Conservation (phyloP, 2,329 filamentous ascomycete genomes). For the Colletotrichum costaricense region DNA sequence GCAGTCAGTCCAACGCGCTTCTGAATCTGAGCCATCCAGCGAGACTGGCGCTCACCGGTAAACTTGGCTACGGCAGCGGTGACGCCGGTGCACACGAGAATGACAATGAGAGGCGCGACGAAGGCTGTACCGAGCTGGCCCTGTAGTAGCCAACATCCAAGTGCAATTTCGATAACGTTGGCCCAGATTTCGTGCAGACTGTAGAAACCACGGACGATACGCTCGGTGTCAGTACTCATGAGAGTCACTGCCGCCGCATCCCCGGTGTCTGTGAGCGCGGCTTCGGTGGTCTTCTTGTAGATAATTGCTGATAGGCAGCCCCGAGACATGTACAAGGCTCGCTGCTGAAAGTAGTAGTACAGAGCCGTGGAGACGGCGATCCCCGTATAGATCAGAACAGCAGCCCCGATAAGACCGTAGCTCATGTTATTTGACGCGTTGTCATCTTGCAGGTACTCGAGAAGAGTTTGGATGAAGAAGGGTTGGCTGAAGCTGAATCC, state of each 20-base stretch:
- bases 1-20: slow-evolving; percentile 41
- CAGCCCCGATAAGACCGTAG: slow-evolving; percentile 48
- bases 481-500: slow-evolving; percentile 56
- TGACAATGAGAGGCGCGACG: slow-evolving; percentile 44
- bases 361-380: slow-evolving; percentile 48
- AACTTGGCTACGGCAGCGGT: slow-evolving; percentile 34
- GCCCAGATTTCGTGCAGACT: slow-evolving; percentile 50
- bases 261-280: slow-evolving; percentile 38
- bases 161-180: slow-evolving; percentile 43
- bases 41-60: slow-evolving; percentile 40
- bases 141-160: slow-evolving; percentile 48
- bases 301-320: slow-evolving; percentile 44
- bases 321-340: slow-evolving; percentile 43
- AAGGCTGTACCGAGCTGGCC: slow-evolving; percentile 46
- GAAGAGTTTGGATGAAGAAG: slow-evolving; percentile 52
- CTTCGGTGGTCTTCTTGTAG: slow-evolving; percentile 45
- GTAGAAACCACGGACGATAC: slow-evolving; percentile 44
- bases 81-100: slow-evolving; percentile 39
- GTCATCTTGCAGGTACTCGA: slow-evolving; percentile 46
- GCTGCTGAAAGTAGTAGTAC: slow-evolving; percentile 46
- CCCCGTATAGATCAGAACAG: slow-evolving; percentile 44
- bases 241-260: slow-evolving; percentile 49
- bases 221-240: slow-evolving; percentile 52
- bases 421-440: slow-evolving; percentile 39
- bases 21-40: slow-evolving; percentile 46